Evolutionary conservation across 2,329 filamentous ascomycete species (phyloP).

Genomic region (Venturia effusa): DNA sequence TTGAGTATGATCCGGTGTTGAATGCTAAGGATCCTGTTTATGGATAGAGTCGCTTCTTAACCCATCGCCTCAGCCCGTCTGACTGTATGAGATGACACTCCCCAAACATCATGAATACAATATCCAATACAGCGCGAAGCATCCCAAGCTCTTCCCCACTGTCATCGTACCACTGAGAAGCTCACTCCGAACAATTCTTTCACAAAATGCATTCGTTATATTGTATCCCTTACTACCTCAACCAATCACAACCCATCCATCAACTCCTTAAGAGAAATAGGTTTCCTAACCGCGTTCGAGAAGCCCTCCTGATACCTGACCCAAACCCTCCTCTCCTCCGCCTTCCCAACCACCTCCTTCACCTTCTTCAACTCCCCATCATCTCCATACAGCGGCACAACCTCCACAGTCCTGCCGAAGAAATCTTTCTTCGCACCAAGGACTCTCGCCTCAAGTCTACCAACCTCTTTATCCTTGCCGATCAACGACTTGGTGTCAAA

Average conservation of each 20-base stretch:
- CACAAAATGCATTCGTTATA: no score
- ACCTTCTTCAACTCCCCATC: slow-evolving; percentile 32
- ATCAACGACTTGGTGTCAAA: slow-evolving; percentile 6
- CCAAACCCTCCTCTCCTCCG: slow-evolving; percentile 58
- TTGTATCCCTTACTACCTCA: no score
- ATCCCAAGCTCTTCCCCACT: no score
- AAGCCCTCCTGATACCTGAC: slow-evolving; percentile 82
- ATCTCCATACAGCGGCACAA: slow-evolving; percentile 30
- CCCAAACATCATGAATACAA: no score
- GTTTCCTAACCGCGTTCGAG: slow-evolving; percentile 86
- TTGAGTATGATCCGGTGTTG: slow-evolving; percentile 28
- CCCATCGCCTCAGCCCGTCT: no score
- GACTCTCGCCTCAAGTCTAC: not conserved
- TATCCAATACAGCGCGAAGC: no score
- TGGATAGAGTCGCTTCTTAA: not conserved
- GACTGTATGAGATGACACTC: no score
- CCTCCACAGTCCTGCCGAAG: slow-evolving; percentile 62
- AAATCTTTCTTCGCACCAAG: slow-evolving; percentile 64
- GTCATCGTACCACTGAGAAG: no score
- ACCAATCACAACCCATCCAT: slow-evolving; percentile 47
- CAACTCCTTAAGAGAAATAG: slow-evolving; percentile 70
- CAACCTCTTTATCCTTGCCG: slow-evolving; percentile 4
- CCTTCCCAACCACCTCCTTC: slow-evolving; percentile 17
- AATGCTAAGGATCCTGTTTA: slow-evolving; percentile 28
- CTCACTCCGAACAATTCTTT: no score